Conservation (phyloP, 2,329 filamentous ascomycete genomes). For the Hymenoscyphus repandus region DNA sequence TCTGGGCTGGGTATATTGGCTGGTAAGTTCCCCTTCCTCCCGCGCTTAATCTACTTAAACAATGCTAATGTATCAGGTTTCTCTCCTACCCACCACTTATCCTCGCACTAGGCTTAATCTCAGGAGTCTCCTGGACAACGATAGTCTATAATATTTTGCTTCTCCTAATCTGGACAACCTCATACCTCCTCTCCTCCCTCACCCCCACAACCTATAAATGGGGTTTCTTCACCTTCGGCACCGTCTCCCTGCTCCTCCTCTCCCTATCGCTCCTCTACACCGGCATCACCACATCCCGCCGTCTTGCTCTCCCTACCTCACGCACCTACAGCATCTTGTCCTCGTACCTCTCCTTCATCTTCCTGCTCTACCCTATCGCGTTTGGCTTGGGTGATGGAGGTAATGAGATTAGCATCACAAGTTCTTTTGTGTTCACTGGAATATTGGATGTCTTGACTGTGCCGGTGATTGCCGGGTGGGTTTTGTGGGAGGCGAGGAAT, state of each 20-base stretch:
- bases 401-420: slow-evolving; percentile 59
- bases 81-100: slow-evolving; percentile 48
- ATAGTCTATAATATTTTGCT: slow-evolving; percentile 56
- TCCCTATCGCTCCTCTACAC: slow-evolving; percentile 52
- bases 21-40: slow-evolving; percentile 35
- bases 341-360: slow-evolving; percentile 52
- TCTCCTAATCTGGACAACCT: slow-evolving; percentile 59
- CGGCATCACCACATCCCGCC: slow-evolving; percentile 51
- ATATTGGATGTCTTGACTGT: slow-evolving; percentile 61
- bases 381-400: slow-evolving; percentile 60
- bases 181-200: slow-evolving; percentile 58
- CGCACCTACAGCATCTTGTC: slow-evolving; percentile 58
- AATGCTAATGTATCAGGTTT: slow-evolving; percentile 22
- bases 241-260: slow-evolving; percentile 52
- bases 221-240: slow-evolving; percentile 58
- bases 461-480: slow-evolving; percentile 35
- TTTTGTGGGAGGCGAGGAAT: slow-evolving; percentile 12
- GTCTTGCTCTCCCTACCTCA: slow-evolving; percentile 49
- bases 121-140: slow-evolving; percentile 58
- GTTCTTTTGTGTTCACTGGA: slow-evolving; percentile 63
- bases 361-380: slow-evolving; percentile 59
- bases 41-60: not conserved
- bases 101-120: slow-evolving; percentile 55
- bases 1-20: slow-evolving; percentile 60
- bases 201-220: slow-evolving; percentile 59